Conservation (phyloP, 1,284 basidiomycete species). For the Melampsora larici-populina region DNA sequence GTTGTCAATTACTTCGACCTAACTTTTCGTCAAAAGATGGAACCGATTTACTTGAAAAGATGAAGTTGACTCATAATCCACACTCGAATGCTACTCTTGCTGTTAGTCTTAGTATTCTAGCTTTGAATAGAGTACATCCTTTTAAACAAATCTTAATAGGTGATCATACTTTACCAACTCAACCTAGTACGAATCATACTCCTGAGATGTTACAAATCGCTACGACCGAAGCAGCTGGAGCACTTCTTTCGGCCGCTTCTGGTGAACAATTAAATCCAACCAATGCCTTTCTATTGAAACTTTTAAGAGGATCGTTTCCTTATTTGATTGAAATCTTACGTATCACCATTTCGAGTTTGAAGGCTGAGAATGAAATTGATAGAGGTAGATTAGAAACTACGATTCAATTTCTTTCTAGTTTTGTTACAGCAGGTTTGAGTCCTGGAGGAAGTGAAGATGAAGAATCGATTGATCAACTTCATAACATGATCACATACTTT, state of each 20-base stretch:
- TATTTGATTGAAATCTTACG: constrained; percentile 10
- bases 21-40: background rate
- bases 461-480: constrained; percentile 11
- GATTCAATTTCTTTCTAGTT: constrained; percentile 18
- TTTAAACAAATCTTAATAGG: constrained; percentile 5
- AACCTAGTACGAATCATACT: background rate
- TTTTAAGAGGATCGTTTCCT: constrained; percentile 25
- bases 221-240: constrained; percentile 10
- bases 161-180: background rate
- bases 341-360: constrained; percentile 7
- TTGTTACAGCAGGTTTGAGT: constrained; percentile 26
- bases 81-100: constrained; percentile 25
- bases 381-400: constrained; percentile 9
- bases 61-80: constrained; percentile 3
- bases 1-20: constrained; percentile 16
- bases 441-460: constrained; percentile 14
- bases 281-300: constrained; percentile 19
- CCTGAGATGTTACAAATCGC: constrained; percentile 26
- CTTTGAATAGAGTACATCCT: constrained; percentile 14
- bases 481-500: background rate
- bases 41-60: background rate
- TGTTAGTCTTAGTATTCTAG: constrained; percentile 19
- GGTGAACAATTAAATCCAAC: background rate
- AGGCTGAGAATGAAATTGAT: background rate
- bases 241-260: constrained; percentile 11